Conservation (phyloP, 495 filamentous ascomycete species). For the Podospora sp. region DNA sequence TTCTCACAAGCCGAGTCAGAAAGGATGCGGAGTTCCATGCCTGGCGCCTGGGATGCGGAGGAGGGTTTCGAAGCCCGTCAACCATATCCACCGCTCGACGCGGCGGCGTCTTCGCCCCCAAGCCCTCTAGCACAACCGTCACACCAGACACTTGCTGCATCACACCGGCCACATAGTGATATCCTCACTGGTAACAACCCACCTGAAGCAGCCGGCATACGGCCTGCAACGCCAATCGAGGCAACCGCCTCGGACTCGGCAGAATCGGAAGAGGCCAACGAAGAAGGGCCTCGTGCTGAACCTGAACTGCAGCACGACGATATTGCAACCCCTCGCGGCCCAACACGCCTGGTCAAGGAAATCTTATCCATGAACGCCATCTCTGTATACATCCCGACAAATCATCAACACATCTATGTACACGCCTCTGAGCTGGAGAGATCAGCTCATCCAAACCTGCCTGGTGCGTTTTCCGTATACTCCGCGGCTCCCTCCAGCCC, state of each 20-base stretch:
- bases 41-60: conserved; percentile 61
- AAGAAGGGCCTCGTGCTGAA: conserved; percentile 15
- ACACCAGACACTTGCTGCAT: background rate
- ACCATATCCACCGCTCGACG: conserved; percentile 10
- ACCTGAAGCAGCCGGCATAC: background rate
- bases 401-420: conserved; percentile 42
- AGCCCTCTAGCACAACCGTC: background rate
- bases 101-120: background rate
- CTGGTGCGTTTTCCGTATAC: conserved; percentile 61
- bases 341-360: conserved; percentile 52
- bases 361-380: conserved; percentile 46
- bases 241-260: background rate
- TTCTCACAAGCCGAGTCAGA: conserved; percentile 46
- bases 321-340: conserved; percentile 47
- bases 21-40: conserved; percentile 54
- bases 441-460: conserved; percentile 51
- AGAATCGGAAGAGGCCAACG: background rate
- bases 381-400: conserved; percentile 49
- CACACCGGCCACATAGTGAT: background rate
- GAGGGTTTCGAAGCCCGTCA: conserved; percentile 2
- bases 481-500: conserved; percentile 33
- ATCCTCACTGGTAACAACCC: background rate
- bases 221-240: background rate
- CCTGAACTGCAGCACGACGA: conserved; percentile 37
- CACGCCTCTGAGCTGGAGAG: conserved; percentile 25